Evolutionary conservation across 345 rosid genomes (phyloP).

Genomic region (Eucalyptus brandiana): DNA sequence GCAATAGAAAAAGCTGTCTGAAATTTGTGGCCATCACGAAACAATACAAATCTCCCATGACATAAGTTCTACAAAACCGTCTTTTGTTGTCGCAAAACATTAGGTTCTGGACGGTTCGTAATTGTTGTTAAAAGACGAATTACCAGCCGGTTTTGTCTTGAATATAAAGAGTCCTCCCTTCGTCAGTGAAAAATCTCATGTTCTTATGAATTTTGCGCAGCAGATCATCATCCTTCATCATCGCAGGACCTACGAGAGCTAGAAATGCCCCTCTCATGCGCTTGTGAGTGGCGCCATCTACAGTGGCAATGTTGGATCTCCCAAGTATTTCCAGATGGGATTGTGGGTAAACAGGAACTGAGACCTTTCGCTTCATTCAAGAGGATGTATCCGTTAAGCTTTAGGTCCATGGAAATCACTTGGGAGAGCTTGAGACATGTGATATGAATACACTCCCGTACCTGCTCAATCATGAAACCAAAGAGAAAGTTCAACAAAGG

Average conservation of each 20-base stretch:
- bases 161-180: conserved; percentile 36
- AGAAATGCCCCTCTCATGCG: conserved; percentile 75
- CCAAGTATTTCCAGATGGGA: conserved; percentile 87
- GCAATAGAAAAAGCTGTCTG: conserved; percentile 69
- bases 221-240: conserved; percentile 48
- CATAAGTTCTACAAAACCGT: background rate
- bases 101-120: background rate
- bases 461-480: conserved; percentile 10
- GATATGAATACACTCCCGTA: conserved; percentile 62
- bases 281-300: conserved; percentile 74
- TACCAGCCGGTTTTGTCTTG: conserved; percentile 35
- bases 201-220: conserved; percentile 64
- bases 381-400: conserved; percentile 59
- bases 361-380: conserved; percentile 80
- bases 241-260: conserved; percentile 52
- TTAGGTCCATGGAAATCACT: conserved; percentile 88
- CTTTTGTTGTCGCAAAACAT: background rate
- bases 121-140: background rate
- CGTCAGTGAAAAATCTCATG: conserved; percentile 64
- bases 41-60: background rate
- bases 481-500: background rate
- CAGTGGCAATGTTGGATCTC: conserved; percentile 85
- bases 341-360: conserved; percentile 81
- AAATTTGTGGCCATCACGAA: background rate
- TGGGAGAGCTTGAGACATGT: conserved; percentile 78